Evolutionary conservation across 345 rosid genomes (phyloP), one percentile per base, ranked within the genome.

Genomic region (Euclidium syriacum): DNA sequence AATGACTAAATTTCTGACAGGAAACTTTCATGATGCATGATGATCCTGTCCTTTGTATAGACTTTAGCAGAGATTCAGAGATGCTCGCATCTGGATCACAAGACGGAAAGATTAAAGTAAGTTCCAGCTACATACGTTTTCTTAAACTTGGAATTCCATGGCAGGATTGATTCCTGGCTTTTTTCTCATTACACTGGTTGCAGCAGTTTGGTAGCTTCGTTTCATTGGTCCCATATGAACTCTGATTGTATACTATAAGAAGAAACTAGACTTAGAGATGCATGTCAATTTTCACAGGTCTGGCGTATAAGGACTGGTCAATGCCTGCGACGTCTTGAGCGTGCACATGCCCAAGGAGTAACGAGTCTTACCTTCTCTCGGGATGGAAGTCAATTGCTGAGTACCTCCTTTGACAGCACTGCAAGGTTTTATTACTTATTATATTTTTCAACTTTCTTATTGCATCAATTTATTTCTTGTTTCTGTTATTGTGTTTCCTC

Each of bases 11-110:
- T 58, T n/a, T 73, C 55, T 72, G 71, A 65, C 89, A 90, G 99
- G 97, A 95, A 80, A 83, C 89, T 59, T 90, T 95, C 79, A 95
- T 95, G 97, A 88, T 95, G 97, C 99, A 95, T 61, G 97, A 95
- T 60, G 95, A 90, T 61, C 88, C 96, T 48, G 91, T 90, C 71
- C 92, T 95, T 40, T 90, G 95, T 79, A 80, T 90, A 79, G 95
- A 95, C 73, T 90, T 90, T 78, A 94, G 99, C 80, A 83, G 87
- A 81, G 99, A 94, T 57, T 95, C 99, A 14, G 97, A 95, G 79
- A 77, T 90, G 95, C 82, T 95, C 76, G 95, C 95, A 20, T 95
- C 94, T 57, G 96, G 97, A 41, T 85, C 95, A 16, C 90, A 86
- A 75, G 99, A 95, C 75, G 99, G 99, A 69, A 95, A 88, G 78